Percentiles rank a stretch among this genome's conserved stretches.
Conservation (phyloP, 768 basidiomycete species). For the Auriculariales sp. region DNA sequence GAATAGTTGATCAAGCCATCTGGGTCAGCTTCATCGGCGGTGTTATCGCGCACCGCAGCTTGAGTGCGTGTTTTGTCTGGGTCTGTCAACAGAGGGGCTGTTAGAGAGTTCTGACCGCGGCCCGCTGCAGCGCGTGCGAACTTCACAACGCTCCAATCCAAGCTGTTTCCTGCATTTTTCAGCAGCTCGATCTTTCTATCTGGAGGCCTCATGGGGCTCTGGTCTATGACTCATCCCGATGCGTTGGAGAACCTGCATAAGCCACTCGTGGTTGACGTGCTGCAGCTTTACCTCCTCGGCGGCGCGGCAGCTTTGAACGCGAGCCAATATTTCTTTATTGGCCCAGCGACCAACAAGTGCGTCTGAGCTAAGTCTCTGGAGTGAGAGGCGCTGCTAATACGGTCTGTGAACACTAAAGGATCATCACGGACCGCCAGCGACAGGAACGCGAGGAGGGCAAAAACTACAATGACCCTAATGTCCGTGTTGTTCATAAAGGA, state of each 20-base stretch:
- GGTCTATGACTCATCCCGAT: constrained; percentile 42
- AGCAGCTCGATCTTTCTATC: constrained; percentile 39
- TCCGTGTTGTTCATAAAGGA: constrained; percentile 19
- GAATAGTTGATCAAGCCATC: constrained; percentile 18
- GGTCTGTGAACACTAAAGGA: constrained; percentile 23
- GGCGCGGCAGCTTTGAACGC: constrained; percentile 33
- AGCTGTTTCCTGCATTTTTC: constrained; percentile 66
- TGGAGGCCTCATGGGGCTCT: constrained; percentile 32
- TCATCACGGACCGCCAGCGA: constrained; percentile 61
- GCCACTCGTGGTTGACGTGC: constrained; percentile 43
- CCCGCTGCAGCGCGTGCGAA: constrained; percentile 43
- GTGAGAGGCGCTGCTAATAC: constrained; percentile 1
- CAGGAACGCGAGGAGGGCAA: constrained; percentile 66
- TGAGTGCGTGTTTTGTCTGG: neutral
- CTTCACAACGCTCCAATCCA: constrained; percentile 61
- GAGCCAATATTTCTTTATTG: constrained; percentile 53
- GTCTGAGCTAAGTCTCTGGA: constrained; percentile 11
- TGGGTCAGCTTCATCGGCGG: constrained; percentile 64
- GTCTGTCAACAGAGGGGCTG: neutral
- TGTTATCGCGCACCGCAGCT: constrained; percentile 12
- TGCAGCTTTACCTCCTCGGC: constrained; percentile 44
- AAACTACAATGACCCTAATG: constrained; percentile 45
- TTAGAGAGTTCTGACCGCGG: neutral
- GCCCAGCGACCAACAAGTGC: constrained; percentile 57
- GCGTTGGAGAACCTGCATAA: constrained; percentile 32